phyloP scores from a whole-genome alignment of 2,329 filamentous ascomycete genomes.

The Stagonosporopsis tanaceti region DNA sequence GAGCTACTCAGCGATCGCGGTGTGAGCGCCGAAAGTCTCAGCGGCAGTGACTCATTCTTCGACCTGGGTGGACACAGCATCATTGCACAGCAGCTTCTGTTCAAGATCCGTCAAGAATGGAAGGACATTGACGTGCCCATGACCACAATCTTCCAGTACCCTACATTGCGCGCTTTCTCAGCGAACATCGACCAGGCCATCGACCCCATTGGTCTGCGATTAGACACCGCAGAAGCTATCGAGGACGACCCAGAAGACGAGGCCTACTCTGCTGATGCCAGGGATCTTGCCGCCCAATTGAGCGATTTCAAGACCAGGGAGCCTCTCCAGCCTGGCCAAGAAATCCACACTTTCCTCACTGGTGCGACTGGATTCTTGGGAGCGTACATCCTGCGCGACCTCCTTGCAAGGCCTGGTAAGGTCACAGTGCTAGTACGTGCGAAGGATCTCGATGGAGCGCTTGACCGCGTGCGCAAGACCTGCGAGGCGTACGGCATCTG shows the following conservation, averaged over 20 bases:
- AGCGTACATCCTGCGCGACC: constrained; percentile 77
- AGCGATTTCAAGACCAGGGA: constrained; percentile 44
- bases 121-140: constrained; percentile 73
- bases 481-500: constrained; percentile 82
- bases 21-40: constrained; percentile 72
- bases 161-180: constrained; percentile 67
- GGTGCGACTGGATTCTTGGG: constrained; percentile 92
- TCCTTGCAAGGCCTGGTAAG: constrained; percentile 71
- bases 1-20: constrained; percentile 67
- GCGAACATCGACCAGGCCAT: constrained; percentile 60
- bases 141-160: constrained; percentile 72
- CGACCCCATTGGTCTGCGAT: constrained; percentile 58
- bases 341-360: constrained; percentile 78
- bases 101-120: constrained; percentile 71
- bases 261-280: constrained; percentile 62
- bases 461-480: constrained; percentile 71
- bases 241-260: constrained; percentile 60
- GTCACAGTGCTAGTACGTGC: constrained; percentile 80
- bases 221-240: constrained; percentile 49
- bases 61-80: constrained; percentile 83
- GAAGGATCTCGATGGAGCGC: constrained; percentile 66
- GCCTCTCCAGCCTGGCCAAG: constrained; percentile 52
- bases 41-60: constrained; percentile 73
- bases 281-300: constrained; percentile 60
- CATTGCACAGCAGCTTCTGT: constrained; percentile 80